Percentiles rank a stretch among this genome's conserved stretches.
Evolutionary conservation across 83 land plant genomes (phyloP).

Genomic region (Diphasiastrum complanatum): DNA sequence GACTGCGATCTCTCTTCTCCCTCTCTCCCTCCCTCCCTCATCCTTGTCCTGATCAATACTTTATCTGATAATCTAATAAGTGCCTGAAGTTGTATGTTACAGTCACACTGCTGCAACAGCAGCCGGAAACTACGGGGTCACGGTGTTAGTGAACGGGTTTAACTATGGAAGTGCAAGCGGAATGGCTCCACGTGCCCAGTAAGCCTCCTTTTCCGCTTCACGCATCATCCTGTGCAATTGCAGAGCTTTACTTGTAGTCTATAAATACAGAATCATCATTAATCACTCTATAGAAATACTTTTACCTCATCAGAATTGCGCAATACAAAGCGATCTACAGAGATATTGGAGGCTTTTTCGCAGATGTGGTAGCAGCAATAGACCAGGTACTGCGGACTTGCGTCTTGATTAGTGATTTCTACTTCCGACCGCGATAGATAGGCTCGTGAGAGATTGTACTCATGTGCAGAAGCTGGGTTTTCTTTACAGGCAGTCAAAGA

Average conservation of each 20-base stretch:
- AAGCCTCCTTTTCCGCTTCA: constrained; percentile 1
- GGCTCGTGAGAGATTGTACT: neutral
- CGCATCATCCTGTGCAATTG: neutral
- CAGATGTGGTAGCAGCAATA: constrained; percentile 16
- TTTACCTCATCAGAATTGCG: constrained; percentile 3
- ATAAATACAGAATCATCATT: neutral
- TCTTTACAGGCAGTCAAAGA: constrained; percentile 77
- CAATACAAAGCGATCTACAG: constrained; percentile 12
- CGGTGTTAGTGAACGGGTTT: constrained; percentile 6
- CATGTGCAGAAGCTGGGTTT: neutral
- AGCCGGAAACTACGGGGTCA: constrained; percentile 4
- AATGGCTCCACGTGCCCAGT: no score
- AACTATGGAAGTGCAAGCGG: constrained; percentile 12
- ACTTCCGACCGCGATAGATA: constrained; percentile 2
- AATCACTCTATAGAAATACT: neutral
- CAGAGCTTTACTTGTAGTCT: neutral
- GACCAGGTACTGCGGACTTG: neutral
- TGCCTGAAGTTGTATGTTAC: neutral
- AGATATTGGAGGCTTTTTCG: constrained; percentile 9
- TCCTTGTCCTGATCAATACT: neutral
- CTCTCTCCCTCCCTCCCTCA: neutral
- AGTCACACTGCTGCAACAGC: constrained; percentile 17
- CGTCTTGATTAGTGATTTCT: neutral
- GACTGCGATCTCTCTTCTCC: constrained; percentile 28
- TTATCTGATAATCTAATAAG: neutral